Conservation (phyloP, 441 rosid genomes). For the Brassica hybrid region DNA sequence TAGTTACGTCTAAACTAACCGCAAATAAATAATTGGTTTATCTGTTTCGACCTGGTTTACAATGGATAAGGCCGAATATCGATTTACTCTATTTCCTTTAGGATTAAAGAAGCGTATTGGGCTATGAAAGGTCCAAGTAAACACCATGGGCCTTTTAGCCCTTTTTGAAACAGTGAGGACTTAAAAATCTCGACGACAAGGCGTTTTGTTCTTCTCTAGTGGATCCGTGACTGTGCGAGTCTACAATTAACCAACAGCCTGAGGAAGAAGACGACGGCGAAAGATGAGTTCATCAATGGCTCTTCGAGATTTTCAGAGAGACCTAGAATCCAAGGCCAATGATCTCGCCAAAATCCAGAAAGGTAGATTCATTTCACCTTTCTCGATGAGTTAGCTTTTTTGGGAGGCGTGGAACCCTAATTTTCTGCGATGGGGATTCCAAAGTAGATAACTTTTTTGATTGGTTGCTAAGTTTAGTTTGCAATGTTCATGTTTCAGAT, state of each 20-base stretch:
- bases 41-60: no score
- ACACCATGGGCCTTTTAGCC: no score
- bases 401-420: conserved; percentile 32
- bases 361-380: conserved; percentile 49
- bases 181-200: background rate
- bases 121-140: no score
- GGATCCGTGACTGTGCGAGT: conserved; percentile 18
- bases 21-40: background rate
- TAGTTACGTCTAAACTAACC: no score
- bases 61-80: background rate
- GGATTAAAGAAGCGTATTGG: background rate
- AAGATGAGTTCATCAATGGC: conserved; percentile 69
- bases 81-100: background rate
- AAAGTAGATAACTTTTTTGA: background rate
- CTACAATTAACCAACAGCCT: conserved; percentile 17
- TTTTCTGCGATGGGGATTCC: background rate
- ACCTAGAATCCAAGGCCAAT: conserved; percentile 81
- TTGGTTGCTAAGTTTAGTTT: background rate
- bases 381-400: background rate
- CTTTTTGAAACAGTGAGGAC: background rate
- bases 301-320: conserved; percentile 78
- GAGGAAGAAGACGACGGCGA: background rate
- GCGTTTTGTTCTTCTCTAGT: no score
- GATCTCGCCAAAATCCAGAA: conserved; percentile 86
- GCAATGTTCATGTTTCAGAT: conserved; percentile 45